Conservation (phyloP, 2,329 filamentous ascomycete genomes). For the Xylaria sp. region DNA sequence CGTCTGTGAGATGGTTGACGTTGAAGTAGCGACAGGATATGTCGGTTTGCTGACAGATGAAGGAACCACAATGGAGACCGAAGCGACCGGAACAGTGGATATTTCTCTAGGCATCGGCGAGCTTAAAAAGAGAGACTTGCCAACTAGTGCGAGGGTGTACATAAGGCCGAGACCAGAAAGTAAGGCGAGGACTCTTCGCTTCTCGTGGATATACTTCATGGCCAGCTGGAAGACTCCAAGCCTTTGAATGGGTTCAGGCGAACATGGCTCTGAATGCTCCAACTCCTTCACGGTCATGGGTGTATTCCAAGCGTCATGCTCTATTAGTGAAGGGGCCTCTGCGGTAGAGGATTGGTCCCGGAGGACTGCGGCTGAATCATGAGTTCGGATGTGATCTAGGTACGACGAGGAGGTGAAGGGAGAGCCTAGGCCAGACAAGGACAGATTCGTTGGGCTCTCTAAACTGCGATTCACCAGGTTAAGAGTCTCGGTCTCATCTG, state of each 20-base stretch:
- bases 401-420: conserved; percentile 17
- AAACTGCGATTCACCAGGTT: conserved; percentile 29
- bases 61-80: conserved; percentile 26
- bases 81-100: conserved; percentile 32
- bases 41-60: conserved; percentile 22
- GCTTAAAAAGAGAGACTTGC: conserved; percentile 21
- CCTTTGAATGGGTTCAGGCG: neutral
- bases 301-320: neutral
- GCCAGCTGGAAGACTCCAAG: neutral
- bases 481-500: conserved; percentile 24
- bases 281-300: neutral
- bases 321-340: neutral
- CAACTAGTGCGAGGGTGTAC: conserved; percentile 19
- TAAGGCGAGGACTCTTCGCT: conserved; percentile 16
- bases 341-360: neutral
- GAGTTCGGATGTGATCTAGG: conserved; percentile 8
- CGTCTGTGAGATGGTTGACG: conserved; percentile 30
- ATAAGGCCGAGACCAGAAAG: conserved; percentile 22
- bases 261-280: neutral
- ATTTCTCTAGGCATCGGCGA: conserved; percentile 22
- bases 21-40: conserved; percentile 24
- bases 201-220: conserved; percentile 16
- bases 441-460: conserved; percentile 31
- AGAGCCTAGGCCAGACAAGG: conserved; percentile 22
- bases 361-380: conserved; percentile 9